These are phyloP conservation scores for Ilyonectria sp. DNA, from an alignment of 2,329 filamentous ascomycete genomes.

Conservation along the genomic window DNA sequence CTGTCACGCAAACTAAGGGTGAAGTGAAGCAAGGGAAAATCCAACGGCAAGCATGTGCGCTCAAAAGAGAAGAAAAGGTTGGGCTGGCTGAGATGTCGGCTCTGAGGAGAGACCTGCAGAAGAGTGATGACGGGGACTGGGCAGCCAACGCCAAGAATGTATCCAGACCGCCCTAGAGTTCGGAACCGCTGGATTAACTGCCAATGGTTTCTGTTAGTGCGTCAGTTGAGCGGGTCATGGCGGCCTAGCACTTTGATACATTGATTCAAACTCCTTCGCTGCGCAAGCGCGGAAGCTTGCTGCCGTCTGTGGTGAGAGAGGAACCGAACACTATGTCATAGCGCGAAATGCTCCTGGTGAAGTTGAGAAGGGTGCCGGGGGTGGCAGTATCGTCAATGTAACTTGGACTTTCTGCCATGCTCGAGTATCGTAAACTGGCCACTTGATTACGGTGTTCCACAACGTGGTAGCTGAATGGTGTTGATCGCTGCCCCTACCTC, in stretches of 20 bases:
- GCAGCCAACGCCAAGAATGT: slow-evolving; percentile 11
- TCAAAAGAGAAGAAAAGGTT: slow-evolving; percentile 4
- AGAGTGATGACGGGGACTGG: neutral
- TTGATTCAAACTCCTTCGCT: slow-evolving; percentile 1
- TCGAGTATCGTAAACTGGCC: slow-evolving; percentile 5
- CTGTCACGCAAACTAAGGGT: neutral
- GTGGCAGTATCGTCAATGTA: slow-evolving; percentile 2
- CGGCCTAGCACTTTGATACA: neutral
- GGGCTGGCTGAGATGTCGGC: slow-evolving; percentile 9
- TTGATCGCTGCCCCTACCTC: slow-evolving; percentile 18
- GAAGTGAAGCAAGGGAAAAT: slow-evolving; percentile 10
- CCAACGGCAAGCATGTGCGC: slow-evolving; percentile 1
- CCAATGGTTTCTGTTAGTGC: slow-evolving; percentile 17
- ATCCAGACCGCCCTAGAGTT: slow-evolving; percentile 25
- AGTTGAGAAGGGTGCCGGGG: slow-evolving; percentile 7
- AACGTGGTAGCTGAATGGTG: slow-evolving; percentile 20
- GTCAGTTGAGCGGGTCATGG: slow-evolving; percentile 17
- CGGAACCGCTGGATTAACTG: slow-evolving; percentile 10
- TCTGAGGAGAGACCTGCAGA: slow-evolving; percentile 23
- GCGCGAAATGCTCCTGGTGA: slow-evolving; percentile 2
- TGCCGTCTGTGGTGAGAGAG: slow-evolving; percentile 10
- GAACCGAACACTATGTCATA: slow-evolving; percentile 18
- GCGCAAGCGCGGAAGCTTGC: slow-evolving; percentile 8
- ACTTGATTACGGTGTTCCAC: slow-evolving; percentile 4
- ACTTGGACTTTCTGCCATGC: neutral